Conservation (phyloP, 805 yeast genomes). For the Wickerhamiella nectarea region DNA sequence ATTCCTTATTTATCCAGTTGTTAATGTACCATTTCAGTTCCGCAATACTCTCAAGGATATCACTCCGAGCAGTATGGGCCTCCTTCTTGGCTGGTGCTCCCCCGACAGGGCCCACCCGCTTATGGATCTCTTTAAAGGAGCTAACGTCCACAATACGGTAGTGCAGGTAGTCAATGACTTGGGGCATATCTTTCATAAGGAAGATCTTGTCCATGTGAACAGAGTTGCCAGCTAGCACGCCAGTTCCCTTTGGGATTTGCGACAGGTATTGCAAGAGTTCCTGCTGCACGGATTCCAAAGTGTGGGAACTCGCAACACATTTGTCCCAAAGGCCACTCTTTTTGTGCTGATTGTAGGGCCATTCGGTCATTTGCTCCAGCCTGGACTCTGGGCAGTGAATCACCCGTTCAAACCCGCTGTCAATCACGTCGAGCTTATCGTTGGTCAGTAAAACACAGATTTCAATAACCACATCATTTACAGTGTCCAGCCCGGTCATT, state of each 20-base stretch:
- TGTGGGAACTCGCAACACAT: constrained; percentile 42
- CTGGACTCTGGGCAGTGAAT: constrained; percentile 49
- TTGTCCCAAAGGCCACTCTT: constrained; percentile 59
- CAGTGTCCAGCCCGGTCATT: constrained; percentile 89
- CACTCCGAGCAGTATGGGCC: constrained; percentile 77
- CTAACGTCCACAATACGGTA: constrained; percentile 87
- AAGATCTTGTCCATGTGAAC: constrained; percentile 85
- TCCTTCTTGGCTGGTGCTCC: constrained; percentile 52
- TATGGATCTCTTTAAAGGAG: constrained; percentile 66
- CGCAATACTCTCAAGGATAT: constrained; percentile 75
- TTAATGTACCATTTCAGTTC: constrained; percentile 69
- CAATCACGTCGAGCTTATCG: constrained; percentile 57
- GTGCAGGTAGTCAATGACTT: constrained; percentile 39
- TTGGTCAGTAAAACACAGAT: constrained; percentile 86
- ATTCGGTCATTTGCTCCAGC: constrained; percentile 65
- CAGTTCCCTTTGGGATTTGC: constrained; percentile 37
- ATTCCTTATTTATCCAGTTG: constrained; percentile 33
- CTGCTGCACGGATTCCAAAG: constrained; percentile 45
- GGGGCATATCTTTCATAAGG: constrained; percentile 72
- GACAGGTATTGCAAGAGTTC: constrained; percentile 52
- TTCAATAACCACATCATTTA: constrained; percentile 75
- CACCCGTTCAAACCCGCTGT: constrained; percentile 68
- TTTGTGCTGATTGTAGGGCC: constrained; percentile 81
- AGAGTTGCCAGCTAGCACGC: constrained; percentile 79
- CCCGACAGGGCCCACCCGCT: constrained; percentile 58